These are phyloP conservation scores for Eimeria sp. DNA, from an alignment of 169 alveolate genomes.

Conservation along the genomic window DNA sequence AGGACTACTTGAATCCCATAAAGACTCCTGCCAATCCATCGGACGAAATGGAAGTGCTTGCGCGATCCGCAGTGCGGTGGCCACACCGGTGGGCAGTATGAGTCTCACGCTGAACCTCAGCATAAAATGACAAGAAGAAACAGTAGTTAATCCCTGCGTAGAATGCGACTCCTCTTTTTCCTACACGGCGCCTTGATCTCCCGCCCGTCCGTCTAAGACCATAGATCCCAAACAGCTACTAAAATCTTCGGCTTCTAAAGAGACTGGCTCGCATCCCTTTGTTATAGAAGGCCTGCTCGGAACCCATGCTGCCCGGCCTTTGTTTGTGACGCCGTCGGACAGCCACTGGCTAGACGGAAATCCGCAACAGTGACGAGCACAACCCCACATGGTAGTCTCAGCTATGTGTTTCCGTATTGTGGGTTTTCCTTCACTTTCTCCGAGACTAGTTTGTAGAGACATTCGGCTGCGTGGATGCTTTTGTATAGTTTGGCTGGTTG, in stretches of 20 bases:
- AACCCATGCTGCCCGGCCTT: background rate
- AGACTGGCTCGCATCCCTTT: background rate
- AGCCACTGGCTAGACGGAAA: background rate
- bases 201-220: background rate
- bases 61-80: background rate
- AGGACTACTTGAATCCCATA: background rate
- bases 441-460: background rate
- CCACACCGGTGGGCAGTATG: background rate
- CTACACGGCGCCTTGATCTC: background rate
- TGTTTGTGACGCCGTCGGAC: background rate
- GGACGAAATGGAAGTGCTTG: background rate
- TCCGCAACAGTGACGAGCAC: background rate
- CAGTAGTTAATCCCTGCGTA: background rate
- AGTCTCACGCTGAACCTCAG: background rate
- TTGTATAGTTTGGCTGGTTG: background rate
- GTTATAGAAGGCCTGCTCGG: background rate
- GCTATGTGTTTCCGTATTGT: background rate
- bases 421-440: background rate
- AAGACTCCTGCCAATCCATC: too few relatives aligned
- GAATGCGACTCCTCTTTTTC: background rate
- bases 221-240: background rate
- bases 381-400: background rate
- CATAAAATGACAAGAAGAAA: background rate
- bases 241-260: background rate
- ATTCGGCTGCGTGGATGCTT: background rate